phyloP scores from a whole-genome alignment of 2,329 filamentous ascomycete genomes.

The Aquanectria penicillioides region DNA sequence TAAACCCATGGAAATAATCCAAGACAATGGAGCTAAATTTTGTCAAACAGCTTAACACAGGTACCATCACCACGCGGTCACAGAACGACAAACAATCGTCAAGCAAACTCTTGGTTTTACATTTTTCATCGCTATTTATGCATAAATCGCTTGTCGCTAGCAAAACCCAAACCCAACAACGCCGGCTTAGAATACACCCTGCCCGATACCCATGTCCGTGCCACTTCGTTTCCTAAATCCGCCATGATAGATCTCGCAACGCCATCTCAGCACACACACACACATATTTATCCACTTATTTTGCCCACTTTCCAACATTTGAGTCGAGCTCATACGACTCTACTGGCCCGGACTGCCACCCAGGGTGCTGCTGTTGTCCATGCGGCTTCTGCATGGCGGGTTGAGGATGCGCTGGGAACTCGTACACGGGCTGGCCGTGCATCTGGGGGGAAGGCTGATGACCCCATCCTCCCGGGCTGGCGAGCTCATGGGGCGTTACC shows the following conservation, averaged over 20 bases:
- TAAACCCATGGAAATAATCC: neutral
- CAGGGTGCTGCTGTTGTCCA: conserved; percentile 29
- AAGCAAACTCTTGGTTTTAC: neutral
- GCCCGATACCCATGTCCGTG: neutral
- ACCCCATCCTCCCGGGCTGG: conserved; percentile 30
- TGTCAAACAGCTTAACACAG: neutral
- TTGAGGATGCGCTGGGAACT: conserved; percentile 20
- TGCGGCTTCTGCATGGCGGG: conserved; percentile 24
- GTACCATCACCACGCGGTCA: neutral
- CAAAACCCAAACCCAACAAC: conserved; percentile 16
- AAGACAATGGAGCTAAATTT: neutral
- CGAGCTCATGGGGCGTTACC: conserved; percentile 34
- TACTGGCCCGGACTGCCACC: conserved; percentile 51
- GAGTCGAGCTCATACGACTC: conserved; percentile 46
- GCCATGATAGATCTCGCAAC: neutral
- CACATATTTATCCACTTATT: neutral
- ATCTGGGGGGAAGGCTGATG: conserved; percentile 26
- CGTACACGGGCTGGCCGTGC: conserved; percentile 28
- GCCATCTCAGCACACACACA: neutral
- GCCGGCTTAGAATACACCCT: conserved; percentile 19
- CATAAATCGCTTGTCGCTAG: neutral
- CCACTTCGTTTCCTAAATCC: neutral
- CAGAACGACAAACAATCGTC: neutral
- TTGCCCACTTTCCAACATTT: conserved; percentile 25
- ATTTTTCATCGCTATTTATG: neutral